Evolutionary conservation across 768 basidiomycete genomes (phyloP), one percentile per base, ranked within the genome.

Genomic region (Dioszegia crocea): DNA sequence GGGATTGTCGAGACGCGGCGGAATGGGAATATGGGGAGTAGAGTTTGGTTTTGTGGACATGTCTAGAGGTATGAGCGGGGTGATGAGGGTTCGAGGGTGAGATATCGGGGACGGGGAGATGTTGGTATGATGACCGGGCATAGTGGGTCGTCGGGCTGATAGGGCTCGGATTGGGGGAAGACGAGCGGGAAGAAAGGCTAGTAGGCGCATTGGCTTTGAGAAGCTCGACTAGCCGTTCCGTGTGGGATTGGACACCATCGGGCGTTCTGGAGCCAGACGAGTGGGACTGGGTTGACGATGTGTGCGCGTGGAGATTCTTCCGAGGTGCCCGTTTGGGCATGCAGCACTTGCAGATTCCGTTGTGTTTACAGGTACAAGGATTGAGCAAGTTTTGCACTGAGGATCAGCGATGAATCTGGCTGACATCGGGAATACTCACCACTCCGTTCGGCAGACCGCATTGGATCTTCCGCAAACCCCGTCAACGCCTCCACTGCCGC

Each of bases 301-400:
- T 38, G 5, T 36, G 21, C n/a, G 36, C 16, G 38, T 53, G 51
- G 16, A 12, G 19, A 23, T 14, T 8, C 41, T 52, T 45, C n/a
- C 27, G 19, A 2, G 44, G 27, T 14, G 63, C 38, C 5, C 58
- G 52, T 45, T 70, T 69, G 29, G 68, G 68, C 39, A 61, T 64
- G 56, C 77, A 79, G 63, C 78, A 79, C 54, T 60, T 67, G 62
- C 78, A 79, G 11, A 64, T 67, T 1, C 78, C 77, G 16, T 67
- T 70, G 2, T 60, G 63, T 8, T 65, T 64, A 53, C 78, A 79
- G 26, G 68, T 62, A 58, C 78, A 79, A 0, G 78, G 70, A 55
- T 78, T 79, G 17, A 79, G 59, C 0, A 79, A 63, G 12, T 57
- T 45, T 14, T 14, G 2, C 21, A 61, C 69, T 68, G 51, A n/a